Percentiles rank a stretch among this genome's conserved stretches.
Conservation (phyloP, 768 basidiomycete species). For the Brasilioporus rufonigricans region DNA sequence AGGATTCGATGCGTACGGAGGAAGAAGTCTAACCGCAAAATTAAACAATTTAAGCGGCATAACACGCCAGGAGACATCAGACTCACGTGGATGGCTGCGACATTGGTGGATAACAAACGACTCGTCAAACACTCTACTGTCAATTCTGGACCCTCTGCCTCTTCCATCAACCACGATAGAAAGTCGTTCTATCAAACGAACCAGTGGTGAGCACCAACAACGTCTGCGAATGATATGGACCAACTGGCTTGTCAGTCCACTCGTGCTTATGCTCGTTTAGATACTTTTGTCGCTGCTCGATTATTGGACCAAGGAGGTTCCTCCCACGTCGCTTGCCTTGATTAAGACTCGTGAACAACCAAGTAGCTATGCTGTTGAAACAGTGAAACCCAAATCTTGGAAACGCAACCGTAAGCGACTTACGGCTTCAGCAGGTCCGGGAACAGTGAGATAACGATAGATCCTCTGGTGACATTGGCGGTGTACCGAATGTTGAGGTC, state of each 20-base stretch:
- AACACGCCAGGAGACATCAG: too few species aligned
- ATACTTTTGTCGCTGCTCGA: slow-evolving; percentile 27
- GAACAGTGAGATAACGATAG: neutral
- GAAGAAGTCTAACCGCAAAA: slow-evolving; percentile 15
- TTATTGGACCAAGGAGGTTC: slow-evolving; percentile 27
- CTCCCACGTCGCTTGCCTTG: slow-evolving; percentile 4
- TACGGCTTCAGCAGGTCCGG: neutral
- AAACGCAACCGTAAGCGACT: neutral
- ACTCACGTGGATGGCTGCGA: slow-evolving; percentile 25
- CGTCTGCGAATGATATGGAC: slow-evolving; percentile 1
- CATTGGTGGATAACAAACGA: slow-evolving; percentile 15
- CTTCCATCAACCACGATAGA: slow-evolving; percentile 33
- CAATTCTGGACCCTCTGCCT: slow-evolving; percentile 18
- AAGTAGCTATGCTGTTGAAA: neutral
- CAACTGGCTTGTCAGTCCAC: slow-evolving; percentile 34
- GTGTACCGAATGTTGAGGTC: slow-evolving; percentile 33
- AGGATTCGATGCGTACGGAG: slow-evolving; percentile 4
- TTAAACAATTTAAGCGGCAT: neutral
- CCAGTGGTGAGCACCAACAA: neutral
- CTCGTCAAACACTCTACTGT: slow-evolving; percentile 21
- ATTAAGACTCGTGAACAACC: neutral
- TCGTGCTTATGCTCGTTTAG: slow-evolving; percentile 23
- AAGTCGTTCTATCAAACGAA: slow-evolving; percentile 29
- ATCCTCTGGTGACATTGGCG: slow-evolving; percentile 18
- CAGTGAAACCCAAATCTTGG: neutral